Evolutionary conservation across 345 rosid species (phyloP), one percentile per base, ranked within the genome.

Genomic region (Rhizophora mangle): DNA sequence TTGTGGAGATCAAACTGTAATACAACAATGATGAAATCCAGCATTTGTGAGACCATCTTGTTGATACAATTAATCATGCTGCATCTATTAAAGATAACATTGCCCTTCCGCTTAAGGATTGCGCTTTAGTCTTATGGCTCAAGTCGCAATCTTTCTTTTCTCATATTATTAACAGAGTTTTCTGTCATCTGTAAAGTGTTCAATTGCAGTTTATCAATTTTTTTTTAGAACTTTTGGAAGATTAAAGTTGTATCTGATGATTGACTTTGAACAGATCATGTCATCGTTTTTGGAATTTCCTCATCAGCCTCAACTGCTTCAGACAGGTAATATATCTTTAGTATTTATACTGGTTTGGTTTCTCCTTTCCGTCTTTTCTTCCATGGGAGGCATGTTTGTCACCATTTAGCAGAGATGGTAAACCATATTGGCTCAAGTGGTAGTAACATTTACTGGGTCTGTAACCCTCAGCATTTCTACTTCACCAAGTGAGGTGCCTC

Each of bases 301-400:
- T 64, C 92, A 83, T 80, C 96, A 92, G 67, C 84, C 98, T 24
- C 96, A 92, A 64, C 80, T 90, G 69, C 97, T 96, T 55, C 99
- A 96, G 83, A 92, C 96, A 74, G 99, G 96, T 89, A 74, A 71
- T 62, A 54, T 54, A 34, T 46, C 58, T 80, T 73, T 69, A 32
- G 62, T 49, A 36, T 31, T 55, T 55, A 60, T 27, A 51, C 53
- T 47, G 62, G 6, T 13, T n/a, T 47, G 62, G 6, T 13, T n/a
- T 46, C n/a, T 46, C 19, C 22, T 36, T 19, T 29, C 65, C 39
- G 21, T 30, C 39, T 13, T 67, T 56, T 51, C n/a, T 32, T 11
- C 21, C 49, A 53, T 11, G 65, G 51, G 31, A 37, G 49, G 37
- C 52, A 57, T 37, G 24, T 9, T 32, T 63, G 52, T 59, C 55